phyloP scores from a whole-genome alignment of 169 alveolate genomes.

The Cryptosporidium andersoni region DNA sequence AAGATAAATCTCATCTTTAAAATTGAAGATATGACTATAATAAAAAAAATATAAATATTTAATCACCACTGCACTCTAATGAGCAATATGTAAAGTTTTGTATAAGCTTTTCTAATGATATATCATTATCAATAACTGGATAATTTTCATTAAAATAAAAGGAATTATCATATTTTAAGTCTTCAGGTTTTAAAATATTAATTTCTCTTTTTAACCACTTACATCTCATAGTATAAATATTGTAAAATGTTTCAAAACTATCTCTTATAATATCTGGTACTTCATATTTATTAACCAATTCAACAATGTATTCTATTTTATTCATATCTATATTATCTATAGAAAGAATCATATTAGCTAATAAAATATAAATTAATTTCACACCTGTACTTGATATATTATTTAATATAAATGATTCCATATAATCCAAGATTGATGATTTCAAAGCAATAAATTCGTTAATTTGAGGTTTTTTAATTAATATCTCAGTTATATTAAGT shows the following conservation, averaged over 20 bases:
- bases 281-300: no score
- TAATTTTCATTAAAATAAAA: background rate
- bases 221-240: slow-evolving; percentile 5
- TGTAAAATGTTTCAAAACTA: slow-evolving; percentile 2
- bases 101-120: background rate
- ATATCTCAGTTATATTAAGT: background rate
- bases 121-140: background rate
- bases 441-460: background rate
- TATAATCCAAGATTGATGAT: background rate
- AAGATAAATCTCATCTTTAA: background rate
- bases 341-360: background rate
- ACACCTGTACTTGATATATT: slow-evolving; percentile 11
- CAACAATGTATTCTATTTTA: no score
- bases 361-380: background rate
- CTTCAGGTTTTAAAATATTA: slow-evolving; percentile 11
- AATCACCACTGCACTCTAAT: slow-evolving; percentile 52
- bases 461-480: background rate
- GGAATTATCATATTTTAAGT: slow-evolving; percentile 11
- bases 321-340: no score
- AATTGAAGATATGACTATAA: background rate
- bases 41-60: background rate
- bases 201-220: background rate
- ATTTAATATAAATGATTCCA: slow-evolving; percentile 7
- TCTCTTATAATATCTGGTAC: background rate
- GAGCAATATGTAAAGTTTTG: slow-evolving; percentile 18